Base-by-base conservation (phyloP, 2,329 filamentous ascomycete genomes). In the Fusarium gaditjirri region DNA sequence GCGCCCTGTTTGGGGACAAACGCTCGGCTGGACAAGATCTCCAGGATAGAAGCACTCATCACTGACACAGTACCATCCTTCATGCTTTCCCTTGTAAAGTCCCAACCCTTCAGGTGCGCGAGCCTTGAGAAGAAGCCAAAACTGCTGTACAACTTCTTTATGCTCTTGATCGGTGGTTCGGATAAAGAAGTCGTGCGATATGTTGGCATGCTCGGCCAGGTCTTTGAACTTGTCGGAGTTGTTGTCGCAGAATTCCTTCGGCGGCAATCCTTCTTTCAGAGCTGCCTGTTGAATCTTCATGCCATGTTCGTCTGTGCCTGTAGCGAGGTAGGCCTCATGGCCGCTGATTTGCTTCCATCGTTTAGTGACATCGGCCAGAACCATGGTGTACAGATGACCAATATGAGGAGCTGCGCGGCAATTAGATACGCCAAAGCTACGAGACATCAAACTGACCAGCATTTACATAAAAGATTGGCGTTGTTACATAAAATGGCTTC, bases 381-480 rank as follows among this genome's bases (percentile, higher is more conserved):
- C 87, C 90, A 98, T 95, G 44, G 93, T 94, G 81, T 97, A 98
- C 67, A 99, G 86, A 82, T 99, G 96, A 47, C 96, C 96, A 71
- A 98, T 90, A 84, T 99, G 96, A 55, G 96, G 96, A 49, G 94
- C 94, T 95, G 13, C 21, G 27, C 8, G 3, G n/a, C 17, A 58
- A 49, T 74, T 42, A 70, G 61, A 27, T 31, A 21, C 8, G 4
- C 0, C 13, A 19, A 16, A 21, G 23, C 31, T n/a, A 31, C 6
- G 5, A 38, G 1, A 16, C 14, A 36, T 46, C n/a, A 2, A 36
- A 63, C 71, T 75, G 84, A 95, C 94, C 91, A 61, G 95, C 94
- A 88, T 99, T 99, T 84, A 99, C 96, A 82, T 99, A 99, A 85
- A 98, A 99, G 65, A 99, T 99, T 5, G 96, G 96, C 13, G 94